Percentiles rank a stretch among this genome's conserved stretches.
phyloP scores from a whole-genome alignment of 352 stramenopile genomes.

The Globisporangium yorkense region DNA sequence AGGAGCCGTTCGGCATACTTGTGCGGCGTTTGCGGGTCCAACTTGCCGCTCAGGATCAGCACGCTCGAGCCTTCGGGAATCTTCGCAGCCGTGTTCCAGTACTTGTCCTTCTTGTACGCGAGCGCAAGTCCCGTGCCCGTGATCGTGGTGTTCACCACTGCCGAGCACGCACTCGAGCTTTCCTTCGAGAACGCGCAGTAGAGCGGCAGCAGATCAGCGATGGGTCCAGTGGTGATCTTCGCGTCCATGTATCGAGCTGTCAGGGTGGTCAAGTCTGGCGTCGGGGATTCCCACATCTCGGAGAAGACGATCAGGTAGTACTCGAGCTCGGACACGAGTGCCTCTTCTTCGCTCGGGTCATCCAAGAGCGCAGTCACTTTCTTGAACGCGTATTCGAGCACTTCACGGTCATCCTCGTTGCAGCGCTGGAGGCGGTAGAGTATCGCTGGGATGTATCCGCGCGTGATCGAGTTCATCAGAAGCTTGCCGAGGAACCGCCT shows the following conservation, averaged over 20 bases:
- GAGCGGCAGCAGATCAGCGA: constrained; percentile 16
- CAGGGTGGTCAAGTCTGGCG: constrained; percentile 16
- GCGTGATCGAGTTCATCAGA: constrained; percentile 12
- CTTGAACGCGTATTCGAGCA: constrained; percentile 22
- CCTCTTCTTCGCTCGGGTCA: constrained; percentile 15
- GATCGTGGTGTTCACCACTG: constrained; percentile 13
- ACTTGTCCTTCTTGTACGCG: constrained; percentile 38
- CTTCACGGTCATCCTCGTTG: constrained; percentile 14
- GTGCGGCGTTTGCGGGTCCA: constrained; percentile 45
- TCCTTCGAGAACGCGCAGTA: constrained; percentile 61
- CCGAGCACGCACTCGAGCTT: constrained; percentile 21
- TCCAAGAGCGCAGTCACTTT: constrained; percentile 1
- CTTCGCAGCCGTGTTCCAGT: constrained; percentile 36
- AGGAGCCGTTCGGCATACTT: constrained; percentile 42
- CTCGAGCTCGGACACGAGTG: constrained; percentile 24
- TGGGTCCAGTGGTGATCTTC: constrained; percentile 17
- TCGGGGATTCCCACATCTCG: constrained; percentile 44
- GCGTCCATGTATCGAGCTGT: constrained; percentile 19
- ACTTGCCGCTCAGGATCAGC: constrained; percentile 36
- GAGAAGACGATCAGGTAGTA: constrained; percentile 50
- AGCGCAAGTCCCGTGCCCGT: constrained; percentile 5
- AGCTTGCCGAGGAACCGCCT: constrained; percentile 22
- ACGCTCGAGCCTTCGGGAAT: constrained; percentile 35
- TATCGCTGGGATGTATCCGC: constrained; percentile 29
- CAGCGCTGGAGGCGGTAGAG: constrained; percentile 34